Base-by-base conservation (phyloP, 306 rosid genomes). In the Citrullus amarus region DNA sequence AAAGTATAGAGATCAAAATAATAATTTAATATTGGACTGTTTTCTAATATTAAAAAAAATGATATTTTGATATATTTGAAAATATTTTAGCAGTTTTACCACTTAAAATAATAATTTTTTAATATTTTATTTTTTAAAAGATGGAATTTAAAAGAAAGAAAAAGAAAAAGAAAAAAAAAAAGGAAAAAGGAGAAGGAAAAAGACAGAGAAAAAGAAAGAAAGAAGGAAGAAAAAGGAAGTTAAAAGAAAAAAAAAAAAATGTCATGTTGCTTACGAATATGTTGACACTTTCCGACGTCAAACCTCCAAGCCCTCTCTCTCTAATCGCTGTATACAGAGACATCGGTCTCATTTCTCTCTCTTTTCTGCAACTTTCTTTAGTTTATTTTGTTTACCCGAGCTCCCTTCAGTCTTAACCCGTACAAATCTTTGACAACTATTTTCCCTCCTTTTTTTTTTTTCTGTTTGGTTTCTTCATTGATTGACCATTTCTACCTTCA, bases 351-450 rank as follows among this genome's bases (percentile, higher is more conserved):
- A 8, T 79, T 14, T 66, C 46, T 80, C 9, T 8, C 81, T 51
- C 43, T 70, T 71, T 61, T 68, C 75, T 43, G 55, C 65, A 50
- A 57, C 51, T 65, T 56, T 25, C 54, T 77, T 13, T 77, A 38
- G 3, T 39, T 57, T 20, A 14, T 36, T 54, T 48, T 46, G 44
- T 63, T 56, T 53, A 16, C 7, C 46, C 9, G 87, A 84, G 86
- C 88, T 87, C 88, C 91, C 79, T 85, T 84, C 86, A 87, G 82
- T 87, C 87, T 79, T 65, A 75, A 73, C 62, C 44, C 79, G 65
- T 73, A 77, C 78, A 79, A 2, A 14, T 46, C 50, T 72, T 38
- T 63, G 60, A 61, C 43, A 61, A 59, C 4, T 53, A 14, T 9
- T 39, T 56, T 75, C 28, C 51, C 74, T 20, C 25, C 15, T 25